These are phyloP conservation scores for Verbena officinalis DNA, from an alignment of 257 asterid genomes.

Conservation along the genomic window DNA sequence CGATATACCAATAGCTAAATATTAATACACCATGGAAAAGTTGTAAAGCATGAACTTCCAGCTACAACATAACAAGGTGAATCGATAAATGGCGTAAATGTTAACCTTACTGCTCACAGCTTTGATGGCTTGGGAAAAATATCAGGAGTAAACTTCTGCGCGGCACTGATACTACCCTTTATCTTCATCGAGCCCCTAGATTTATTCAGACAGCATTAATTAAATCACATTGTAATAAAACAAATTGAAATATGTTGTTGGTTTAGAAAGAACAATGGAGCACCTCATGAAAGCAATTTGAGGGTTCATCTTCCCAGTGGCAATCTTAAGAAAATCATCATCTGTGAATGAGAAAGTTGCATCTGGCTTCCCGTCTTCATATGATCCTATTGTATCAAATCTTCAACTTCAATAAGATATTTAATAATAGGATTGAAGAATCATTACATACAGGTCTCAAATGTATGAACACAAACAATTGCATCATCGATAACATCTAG, in stretches of 20 bases:
- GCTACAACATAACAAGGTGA: conserved; percentile 24
- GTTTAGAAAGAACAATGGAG: conserved; percentile 32
- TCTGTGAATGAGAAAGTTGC: conserved; percentile 94
- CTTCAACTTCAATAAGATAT: not conserved
- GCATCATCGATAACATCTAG: not conserved
- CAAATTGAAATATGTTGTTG: not conserved
- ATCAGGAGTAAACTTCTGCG: conserved; percentile 90
- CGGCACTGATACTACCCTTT: conserved; percentile 90
- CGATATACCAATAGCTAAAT: conserved; percentile 16
- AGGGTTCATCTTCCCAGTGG: conserved; percentile 59
- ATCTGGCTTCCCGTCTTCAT: conserved; percentile 95
- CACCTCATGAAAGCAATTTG: conserved; percentile 76
- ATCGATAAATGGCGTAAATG: conserved; percentile 1
- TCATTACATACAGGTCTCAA: not conserved
- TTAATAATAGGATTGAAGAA: not conserved
- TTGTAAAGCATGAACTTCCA: conserved; percentile 16
- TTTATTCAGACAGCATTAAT: not conserved
- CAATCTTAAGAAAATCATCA: conserved; percentile 56
- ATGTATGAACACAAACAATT: not conserved
- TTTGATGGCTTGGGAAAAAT: conserved; percentile 97
- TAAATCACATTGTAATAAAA: not conserved
- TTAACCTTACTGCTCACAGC: conserved; percentile 57
- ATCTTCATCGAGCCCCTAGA: conserved; percentile 87
- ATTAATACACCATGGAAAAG: not conserved
- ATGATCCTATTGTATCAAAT: conserved; percentile 46